Evolutionary conservation across 2,329 filamentous ascomycete genomes (phyloP), one percentile per base, ranked within the genome.

Genomic region (Aspergillus ochraceus): DNA sequence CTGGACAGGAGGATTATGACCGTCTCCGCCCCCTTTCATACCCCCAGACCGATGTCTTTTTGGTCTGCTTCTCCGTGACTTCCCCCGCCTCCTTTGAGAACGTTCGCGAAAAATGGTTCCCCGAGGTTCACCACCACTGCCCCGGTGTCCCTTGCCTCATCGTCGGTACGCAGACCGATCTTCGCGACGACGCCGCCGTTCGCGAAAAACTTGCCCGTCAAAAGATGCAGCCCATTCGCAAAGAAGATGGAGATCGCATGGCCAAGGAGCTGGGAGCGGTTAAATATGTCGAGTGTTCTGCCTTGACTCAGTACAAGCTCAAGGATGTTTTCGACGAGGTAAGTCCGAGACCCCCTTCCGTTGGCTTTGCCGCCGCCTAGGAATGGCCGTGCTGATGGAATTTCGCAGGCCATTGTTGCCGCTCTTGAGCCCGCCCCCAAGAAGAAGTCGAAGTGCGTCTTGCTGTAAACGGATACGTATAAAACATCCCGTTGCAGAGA

Each of bases 241-340:
- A 90, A 77, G 92, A 97, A 77, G 93, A 97, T 67, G 95, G 95
- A 55, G 94, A 98, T 78, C 85, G 88, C 69, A 97, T 98, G 92
- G 94, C 95, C 2, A 97, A 94, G 82, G 94, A 98, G 64, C 81
- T 98, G n/a, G 92, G 92, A 63, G 95, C 95, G 5, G 92, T 99
- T 71, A 98, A 97, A 83, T 99, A 99, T 71, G 95, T 98, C 65
- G 95, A 99, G 81, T 99, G 95, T 83, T 97, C 93, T 75, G 95
- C 95, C 59, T 81, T 99, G 77, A 98, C 95, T 64, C 95, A 99
- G 82, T 97, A 93, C 82, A 97, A 97, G 81, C 82, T 99, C 67
- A 99, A 99, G 84, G 95, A 98, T 74, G 95, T 99, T 19, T 99
- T 99, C 79, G 95, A 99, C 73, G 95, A 98, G 90, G 93, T 97